Conservation (phyloP, 2,329 filamentous ascomycete species). For the Microdochium paspali region DNA sequence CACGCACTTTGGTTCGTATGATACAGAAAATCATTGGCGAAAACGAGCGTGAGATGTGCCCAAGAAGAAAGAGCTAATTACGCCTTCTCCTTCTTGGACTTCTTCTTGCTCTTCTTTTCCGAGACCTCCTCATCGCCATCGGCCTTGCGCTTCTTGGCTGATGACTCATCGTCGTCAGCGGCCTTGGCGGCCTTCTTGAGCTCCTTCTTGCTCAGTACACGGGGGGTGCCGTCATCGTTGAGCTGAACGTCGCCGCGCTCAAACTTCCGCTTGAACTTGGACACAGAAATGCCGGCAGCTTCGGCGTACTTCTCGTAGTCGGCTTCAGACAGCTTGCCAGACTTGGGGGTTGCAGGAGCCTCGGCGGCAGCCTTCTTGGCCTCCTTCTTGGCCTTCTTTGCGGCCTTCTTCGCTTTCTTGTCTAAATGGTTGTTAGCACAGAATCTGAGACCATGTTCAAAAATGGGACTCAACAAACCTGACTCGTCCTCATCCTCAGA, state of each 20-base stretch:
- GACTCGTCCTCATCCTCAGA: conserved; percentile 32
- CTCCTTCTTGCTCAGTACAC: conserved; percentile 66
- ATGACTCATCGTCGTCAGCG: conserved; percentile 36
- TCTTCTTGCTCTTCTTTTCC: conserved; percentile 52
- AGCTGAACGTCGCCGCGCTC: conserved; percentile 67
- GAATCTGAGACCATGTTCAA: background rate
- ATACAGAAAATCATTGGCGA: background rate
- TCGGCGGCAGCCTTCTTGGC: conserved; percentile 17
- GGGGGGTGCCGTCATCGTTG: conserved; percentile 53
- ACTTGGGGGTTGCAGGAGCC: conserved; percentile 23
- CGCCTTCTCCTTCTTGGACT: conserved; percentile 54
- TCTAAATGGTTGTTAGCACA: conserved; percentile 10
- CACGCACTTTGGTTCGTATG: background rate
- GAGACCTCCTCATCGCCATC: conserved; percentile 54
- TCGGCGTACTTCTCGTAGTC: conserved; percentile 53
- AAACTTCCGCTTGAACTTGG: conserved; percentile 59
- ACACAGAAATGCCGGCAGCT: conserved; percentile 29
- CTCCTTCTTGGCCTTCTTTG: conserved; percentile 26
- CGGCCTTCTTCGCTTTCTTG: conserved; percentile 17
- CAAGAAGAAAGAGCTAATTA: conserved; percentile 10
- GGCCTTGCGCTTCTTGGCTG: conserved; percentile 62
- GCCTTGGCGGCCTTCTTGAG: conserved; percentile 62
- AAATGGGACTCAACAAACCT: conserved; percentile 12
- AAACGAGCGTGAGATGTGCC: background rate
- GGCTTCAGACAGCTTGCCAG: conserved; percentile 38